Conservation (phyloP, 2,329 filamentous ascomycete genomes). For the Sclerotinia subarctica region DNA sequence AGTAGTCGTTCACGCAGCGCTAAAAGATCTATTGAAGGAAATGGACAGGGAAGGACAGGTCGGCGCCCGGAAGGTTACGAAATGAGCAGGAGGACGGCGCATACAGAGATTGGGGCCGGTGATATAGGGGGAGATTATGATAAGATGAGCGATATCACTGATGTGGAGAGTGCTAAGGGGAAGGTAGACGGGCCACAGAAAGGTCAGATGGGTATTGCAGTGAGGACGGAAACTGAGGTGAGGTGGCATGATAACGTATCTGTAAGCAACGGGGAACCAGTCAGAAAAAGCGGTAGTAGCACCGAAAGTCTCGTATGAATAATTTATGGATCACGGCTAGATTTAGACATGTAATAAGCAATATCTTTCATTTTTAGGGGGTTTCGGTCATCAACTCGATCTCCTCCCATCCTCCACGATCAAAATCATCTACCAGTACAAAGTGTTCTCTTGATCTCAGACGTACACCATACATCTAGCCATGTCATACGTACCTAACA, state of each 20-base stretch:
- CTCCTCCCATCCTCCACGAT: too few species aligned
- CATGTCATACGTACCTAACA: too few species aligned
- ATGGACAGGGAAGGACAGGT: conserved; percentile 2
- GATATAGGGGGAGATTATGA: not conserved
- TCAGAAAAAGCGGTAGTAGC: not conserved
- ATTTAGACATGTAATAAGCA: not conserved
- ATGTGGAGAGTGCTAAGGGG: not conserved
- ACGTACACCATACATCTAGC: too few species aligned
- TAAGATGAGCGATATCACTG: conserved; percentile 2
- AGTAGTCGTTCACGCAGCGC: not conserved
- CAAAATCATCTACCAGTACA: too few species aligned
- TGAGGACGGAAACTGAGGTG: not conserved
- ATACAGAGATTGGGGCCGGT: conserved; percentile 1
- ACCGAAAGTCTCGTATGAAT: conserved; percentile 10
- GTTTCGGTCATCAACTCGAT: too few species aligned
- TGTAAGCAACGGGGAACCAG: not conserved
- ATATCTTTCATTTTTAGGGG: not conserved
- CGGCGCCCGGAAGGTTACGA: conserved; percentile 3
- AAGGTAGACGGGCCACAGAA: not conserved
- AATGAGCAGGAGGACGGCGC: not conserved
- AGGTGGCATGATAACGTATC: not conserved
- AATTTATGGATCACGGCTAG: not conserved
- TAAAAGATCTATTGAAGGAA: not conserved
- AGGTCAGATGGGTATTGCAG: not conserved
- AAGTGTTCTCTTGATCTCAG: too few species aligned